Conservation (phyloP, 1,139 yeast species). For the Zygoascus sp. region DNA sequence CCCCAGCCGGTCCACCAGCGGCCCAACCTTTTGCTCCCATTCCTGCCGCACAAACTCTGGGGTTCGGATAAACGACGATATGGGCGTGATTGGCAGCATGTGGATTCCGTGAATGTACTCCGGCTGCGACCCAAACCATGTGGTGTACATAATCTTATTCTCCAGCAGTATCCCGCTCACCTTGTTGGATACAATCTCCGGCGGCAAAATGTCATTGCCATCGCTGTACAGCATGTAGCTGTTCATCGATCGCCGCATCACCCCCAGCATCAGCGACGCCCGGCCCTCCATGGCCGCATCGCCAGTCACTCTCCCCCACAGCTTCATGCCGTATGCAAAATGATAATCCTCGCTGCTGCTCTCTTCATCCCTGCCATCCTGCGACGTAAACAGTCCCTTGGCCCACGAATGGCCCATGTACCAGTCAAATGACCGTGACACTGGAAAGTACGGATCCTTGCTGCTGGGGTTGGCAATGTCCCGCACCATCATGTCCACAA, state of each 20-base stretch:
- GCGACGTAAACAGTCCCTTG: constrained; percentile 55
- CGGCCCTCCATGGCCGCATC: constrained; percentile 58
- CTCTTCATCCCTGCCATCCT: constrained; percentile 70
- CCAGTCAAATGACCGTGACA: constrained; percentile 67
- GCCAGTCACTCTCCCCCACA: constrained; percentile 63
- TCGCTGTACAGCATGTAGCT: constrained; percentile 50
- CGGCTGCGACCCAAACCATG: constrained; percentile 65
- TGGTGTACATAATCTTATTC: constrained; percentile 83
- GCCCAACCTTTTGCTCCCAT: constrained; percentile 54
- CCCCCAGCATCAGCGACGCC: constrained; percentile 61
- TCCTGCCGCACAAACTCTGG: constrained; percentile 68
- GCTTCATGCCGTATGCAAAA: constrained; percentile 65
- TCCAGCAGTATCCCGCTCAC: constrained; percentile 70
- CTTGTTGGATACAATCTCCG: constrained; percentile 49
- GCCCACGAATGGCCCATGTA: constrained; percentile 78
- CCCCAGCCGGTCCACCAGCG: constrained; percentile 48
- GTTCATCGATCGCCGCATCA: constrained; percentile 55
- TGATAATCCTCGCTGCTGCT: constrained; percentile 64
- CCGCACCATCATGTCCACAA: constrained; percentile 55
- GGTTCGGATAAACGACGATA: constrained; percentile 65
- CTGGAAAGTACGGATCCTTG: constrained; percentile 56
- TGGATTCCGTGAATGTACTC: constrained; percentile 92
- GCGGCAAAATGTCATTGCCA: constrained; percentile 52
- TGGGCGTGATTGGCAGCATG: constrained; percentile 82
- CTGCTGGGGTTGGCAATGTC: constrained; percentile 63